A percentile compares a stretch with the other conserved stretches of the same genome.
Conservation (phyloP, 2,329 filamentous ascomycete genomes). For the Colletotrichum caudatum region DNA sequence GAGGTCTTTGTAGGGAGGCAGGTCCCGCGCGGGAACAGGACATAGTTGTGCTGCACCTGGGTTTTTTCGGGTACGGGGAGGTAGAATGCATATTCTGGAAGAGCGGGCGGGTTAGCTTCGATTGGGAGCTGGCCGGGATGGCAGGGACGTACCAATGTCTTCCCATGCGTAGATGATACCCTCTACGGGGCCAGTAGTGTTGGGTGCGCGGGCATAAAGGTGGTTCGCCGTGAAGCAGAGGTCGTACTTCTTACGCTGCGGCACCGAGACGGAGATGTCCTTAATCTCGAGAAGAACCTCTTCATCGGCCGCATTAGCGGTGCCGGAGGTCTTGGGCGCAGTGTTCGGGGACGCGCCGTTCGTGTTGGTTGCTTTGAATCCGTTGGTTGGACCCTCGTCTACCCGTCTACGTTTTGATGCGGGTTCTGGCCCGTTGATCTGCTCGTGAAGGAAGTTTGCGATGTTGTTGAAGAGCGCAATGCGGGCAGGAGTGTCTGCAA, state of each 20-base stretch:
- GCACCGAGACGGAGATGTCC: slow-evolving; percentile 75
- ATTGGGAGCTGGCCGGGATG: rapidly evolving
- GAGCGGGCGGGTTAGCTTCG: background rate
- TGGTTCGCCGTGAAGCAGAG: slow-evolving; percentile 71
- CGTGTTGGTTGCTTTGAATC: slow-evolving; percentile 44
- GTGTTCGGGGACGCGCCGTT: slow-evolving; percentile 42
- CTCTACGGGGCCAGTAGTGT: slow-evolving; percentile 63
- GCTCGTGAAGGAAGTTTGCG: slow-evolving; percentile 61
- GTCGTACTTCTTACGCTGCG: slow-evolving; percentile 76
- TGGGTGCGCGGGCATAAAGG: slow-evolving; percentile 67
- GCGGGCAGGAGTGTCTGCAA: slow-evolving; percentile 62
- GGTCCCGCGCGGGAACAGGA: slow-evolving; percentile 69
- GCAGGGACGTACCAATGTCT: slow-evolving; percentile 65
- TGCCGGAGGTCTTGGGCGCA: slow-evolving; percentile 43
- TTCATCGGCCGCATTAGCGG: slow-evolving; percentile 60
- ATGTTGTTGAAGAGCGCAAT: slow-evolving; percentile 69
- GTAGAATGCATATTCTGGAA: slow-evolving; percentile 70
- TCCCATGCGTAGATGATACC: slow-evolving; percentile 70
- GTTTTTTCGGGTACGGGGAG: slow-evolving; percentile 74
- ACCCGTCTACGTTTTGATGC: slow-evolving; percentile 66
- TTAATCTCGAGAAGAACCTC: slow-evolving; percentile 69
- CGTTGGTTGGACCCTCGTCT: slow-evolving; percentile 54
- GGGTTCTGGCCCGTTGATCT: slow-evolving; percentile 58
- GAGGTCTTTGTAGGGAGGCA: slow-evolving; percentile 63
- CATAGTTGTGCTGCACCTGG: slow-evolving; percentile 74